Conservation (phyloP, 352 stramenopile genomes). For the Globisporangium okanoganense region DNA sequence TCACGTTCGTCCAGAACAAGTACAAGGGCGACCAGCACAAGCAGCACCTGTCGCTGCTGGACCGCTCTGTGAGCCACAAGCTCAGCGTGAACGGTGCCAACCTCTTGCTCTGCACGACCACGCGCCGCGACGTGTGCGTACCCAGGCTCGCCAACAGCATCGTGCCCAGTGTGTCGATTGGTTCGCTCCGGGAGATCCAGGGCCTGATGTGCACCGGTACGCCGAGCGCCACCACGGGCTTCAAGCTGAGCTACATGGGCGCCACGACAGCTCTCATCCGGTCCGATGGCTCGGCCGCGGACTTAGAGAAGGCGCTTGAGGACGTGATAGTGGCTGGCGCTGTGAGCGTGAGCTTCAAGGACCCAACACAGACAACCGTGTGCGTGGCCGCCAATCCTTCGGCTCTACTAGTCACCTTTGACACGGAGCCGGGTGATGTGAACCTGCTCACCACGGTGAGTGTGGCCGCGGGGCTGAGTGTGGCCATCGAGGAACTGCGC, state of each 20-base stretch:
- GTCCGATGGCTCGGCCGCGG: constrained; percentile 28
- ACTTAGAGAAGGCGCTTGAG: constrained; percentile 54
- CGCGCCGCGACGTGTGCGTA: constrained; percentile 34
- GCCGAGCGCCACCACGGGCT: constrained; percentile 24
- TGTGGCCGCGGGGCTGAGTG: constrained; percentile 7
- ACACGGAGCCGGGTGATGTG: constrained; percentile 49
- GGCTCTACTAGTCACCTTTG: constrained; percentile 53
- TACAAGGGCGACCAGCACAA: constrained; percentile 61
- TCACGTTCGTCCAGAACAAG: constrained; percentile 58
- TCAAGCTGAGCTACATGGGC: constrained; percentile 65
- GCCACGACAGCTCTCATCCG: constrained; percentile 38
- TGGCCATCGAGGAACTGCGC: constrained; percentile 28
- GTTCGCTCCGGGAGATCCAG: constrained; percentile 52
- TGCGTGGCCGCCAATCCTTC: constrained; percentile 31
- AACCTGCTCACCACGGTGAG: constrained; percentile 17
- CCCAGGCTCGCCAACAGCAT: constrained; percentile 43
- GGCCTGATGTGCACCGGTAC: constrained; percentile 40
- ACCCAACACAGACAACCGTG: constrained; percentile 36
- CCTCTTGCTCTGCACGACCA: constrained; percentile 53
- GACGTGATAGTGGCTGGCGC: constrained; percentile 50
- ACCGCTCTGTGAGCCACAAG: constrained; percentile 40
- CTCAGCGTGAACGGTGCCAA: constrained; percentile 46
- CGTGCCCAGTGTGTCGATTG: constrained; percentile 35
- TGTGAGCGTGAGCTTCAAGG: constrained; percentile 43
- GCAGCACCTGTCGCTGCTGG: constrained; percentile 37